Base-by-base conservation (phyloP, 225 moss, liverwort and hornwort genomes). In the Marchantia polymorpha region DNA sequence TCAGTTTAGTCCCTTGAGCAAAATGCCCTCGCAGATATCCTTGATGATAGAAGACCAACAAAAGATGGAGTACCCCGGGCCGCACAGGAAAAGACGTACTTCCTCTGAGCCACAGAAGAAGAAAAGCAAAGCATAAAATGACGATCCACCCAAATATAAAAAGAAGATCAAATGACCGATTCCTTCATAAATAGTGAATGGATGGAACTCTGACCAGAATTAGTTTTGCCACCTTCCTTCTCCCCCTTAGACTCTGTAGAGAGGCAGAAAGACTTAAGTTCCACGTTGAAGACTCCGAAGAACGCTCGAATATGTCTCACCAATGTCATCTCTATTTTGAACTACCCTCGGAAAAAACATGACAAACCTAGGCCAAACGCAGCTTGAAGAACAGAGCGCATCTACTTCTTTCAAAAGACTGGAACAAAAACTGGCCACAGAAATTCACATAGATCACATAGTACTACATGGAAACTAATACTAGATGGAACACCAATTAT, bases 211-310 rank as follows among this genome's bases (percentile, higher is more conserved):
- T 86, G 83, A 86, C 83, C 83, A 81, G 77, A 53, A 78, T 27
- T 86, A 81, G 56, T 73, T 87, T 82, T 87, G 81, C 80, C 83
- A 87, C 64, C 87, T 87, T 87, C 87, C 77, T 84, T 87, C 84
- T 87, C 87, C 66, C 87, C 83, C 83, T 83, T 87, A 79, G 83
- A 79, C 56, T 87, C 87, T 86, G 86, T 86, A 83, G 51, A 83
- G 63, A 83, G 81, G 31, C 54, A 69, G 54, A 26, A 53, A 53
- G 17, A 26, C 69, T 79, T 56, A 79, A 69, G 17, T 23, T 9
- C 52, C 69, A 31, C 29, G 46, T 23, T 64, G 5, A 39, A 39
- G 39, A 39, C 39, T 39, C 39, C 39, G 39, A 39, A 39, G 5
- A 39, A 39, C 39, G 39, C 39, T 5, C 39, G 39, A 39, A 39